Percentiles rank a stretch among this genome's conserved stretches.
These are phyloP conservation scores for Gamsiella multidivaricata DNA, from an alignment of 192 early-diverging fungal species.

Conservation along the genomic window DNA sequence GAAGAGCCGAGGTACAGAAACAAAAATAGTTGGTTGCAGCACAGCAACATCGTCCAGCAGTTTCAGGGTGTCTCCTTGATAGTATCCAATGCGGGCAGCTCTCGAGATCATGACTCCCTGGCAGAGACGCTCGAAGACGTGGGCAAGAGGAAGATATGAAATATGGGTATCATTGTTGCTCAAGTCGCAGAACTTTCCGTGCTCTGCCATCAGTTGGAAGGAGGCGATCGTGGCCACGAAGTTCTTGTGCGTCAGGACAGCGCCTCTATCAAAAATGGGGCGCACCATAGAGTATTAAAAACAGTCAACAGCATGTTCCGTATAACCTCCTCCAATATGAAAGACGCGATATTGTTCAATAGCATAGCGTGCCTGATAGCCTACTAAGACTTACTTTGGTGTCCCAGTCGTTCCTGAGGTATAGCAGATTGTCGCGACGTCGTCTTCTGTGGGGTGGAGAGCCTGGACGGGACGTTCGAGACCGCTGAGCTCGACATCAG, in stretches of 20 bases:
- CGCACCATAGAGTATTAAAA: too few species aligned
- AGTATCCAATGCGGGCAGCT: constrained; percentile 78
- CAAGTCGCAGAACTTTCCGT: constrained; percentile 22
- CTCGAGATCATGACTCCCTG: constrained; percentile 64
- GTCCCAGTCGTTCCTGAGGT: constrained; percentile 71
- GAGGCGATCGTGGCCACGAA: constrained; percentile 61
- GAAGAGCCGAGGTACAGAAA: constrained; percentile 89
- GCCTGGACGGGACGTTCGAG: constrained; percentile 53
- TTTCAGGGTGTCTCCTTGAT: constrained; percentile 42
- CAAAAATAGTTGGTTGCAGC: constrained; percentile 87
- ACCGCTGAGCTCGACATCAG: constrained; percentile 72
- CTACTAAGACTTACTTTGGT: constrained; percentile 38
- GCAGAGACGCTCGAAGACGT: constrained; percentile 83
- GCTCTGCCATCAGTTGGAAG: constrained; percentile 7
- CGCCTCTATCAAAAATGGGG: constrained; percentile 50
- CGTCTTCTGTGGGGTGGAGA: constrained; percentile 67
- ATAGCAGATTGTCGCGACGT: constrained; percentile 88
- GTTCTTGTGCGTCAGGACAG: constrained; percentile 86
- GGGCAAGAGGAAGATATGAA: constrained; percentile 92
- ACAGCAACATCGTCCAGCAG: constrained; percentile 73
- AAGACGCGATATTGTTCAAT: too few species aligned
- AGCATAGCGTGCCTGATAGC: too few species aligned
- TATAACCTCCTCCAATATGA: too few species aligned
- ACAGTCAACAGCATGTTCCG: too few species aligned
- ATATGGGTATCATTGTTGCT: constrained; percentile 65